These are phyloP conservation scores for Coemansia sp. DNA, from an alignment of 192 early-diverging fungal genomes.

Conservation along the genomic window DNA sequence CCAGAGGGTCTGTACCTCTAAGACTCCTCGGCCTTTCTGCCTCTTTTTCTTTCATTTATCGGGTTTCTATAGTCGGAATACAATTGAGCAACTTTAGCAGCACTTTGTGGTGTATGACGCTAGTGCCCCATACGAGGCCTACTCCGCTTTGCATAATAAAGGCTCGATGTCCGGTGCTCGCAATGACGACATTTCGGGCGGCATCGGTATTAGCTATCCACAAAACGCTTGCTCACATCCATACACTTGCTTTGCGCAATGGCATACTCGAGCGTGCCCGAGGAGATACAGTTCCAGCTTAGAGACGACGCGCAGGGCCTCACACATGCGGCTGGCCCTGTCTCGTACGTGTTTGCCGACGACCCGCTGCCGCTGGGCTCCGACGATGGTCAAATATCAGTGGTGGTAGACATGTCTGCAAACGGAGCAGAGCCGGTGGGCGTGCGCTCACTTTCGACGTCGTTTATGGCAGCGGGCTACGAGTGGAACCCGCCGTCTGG, in stretches of 20 bases:
- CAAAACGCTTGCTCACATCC: no score
- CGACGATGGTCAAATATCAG: constrained; percentile 17
- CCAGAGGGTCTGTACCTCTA: constrained; percentile 95
- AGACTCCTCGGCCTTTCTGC: not conserved
- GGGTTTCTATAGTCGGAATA: not conserved
- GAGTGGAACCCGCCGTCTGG: constrained; percentile 20
- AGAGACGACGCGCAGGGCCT: constrained; percentile 32
- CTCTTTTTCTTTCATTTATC: not conserved
- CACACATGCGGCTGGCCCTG: constrained; percentile 19
- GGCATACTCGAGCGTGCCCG: not conserved
- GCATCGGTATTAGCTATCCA: no score
- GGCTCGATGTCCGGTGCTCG: no score
- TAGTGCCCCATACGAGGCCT: not conserved
- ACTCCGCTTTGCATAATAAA: not conserved
- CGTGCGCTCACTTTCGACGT: constrained; percentile 34
- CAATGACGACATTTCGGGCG: no score
- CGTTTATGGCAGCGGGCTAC: constrained; percentile 40
- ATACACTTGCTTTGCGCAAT: not conserved
- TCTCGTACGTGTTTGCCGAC: constrained; percentile 40
- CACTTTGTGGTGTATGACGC: not conserved
- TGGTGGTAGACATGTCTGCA: constrained; percentile 43
- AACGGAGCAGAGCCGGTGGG: constrained; percentile 18
- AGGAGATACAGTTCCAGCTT: constrained; percentile 34
- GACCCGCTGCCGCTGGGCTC: constrained; percentile 38
- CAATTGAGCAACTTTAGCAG: not conserved